Conservation (phyloP, 768 basidiomycete species). For the Rhodotorula toruloides region DNA sequence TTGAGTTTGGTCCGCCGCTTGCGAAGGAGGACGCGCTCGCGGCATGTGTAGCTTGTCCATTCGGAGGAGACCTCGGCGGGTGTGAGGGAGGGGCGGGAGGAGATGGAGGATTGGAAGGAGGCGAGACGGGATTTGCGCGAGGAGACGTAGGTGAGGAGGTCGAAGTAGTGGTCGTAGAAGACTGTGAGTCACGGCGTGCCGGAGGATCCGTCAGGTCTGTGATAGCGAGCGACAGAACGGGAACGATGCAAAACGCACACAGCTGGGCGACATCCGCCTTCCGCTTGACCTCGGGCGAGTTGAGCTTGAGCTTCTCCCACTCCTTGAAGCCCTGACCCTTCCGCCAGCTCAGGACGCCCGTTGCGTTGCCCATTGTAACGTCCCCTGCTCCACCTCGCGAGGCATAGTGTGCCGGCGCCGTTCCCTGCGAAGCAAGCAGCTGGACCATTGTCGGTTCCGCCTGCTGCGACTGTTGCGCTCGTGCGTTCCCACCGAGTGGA, state of each 20-base stretch:
- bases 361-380: slow-evolving; percentile 35
- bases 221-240: not conserved
- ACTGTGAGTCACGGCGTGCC: no score
- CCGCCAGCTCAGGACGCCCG: slow-evolving; percentile 42
- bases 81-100: slow-evolving; percentile 54
- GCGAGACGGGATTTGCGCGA: slow-evolving; percentile 75
- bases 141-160: slow-evolving; percentile 81
- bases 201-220: not conserved
- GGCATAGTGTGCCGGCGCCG: slow-evolving; percentile 2
- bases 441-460: slow-evolving; percentile 39
- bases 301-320: slow-evolving; percentile 81
- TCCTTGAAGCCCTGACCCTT: slow-evolving; percentile 50
- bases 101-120: slow-evolving; percentile 76
- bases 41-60: slow-evolving; percentile 85
- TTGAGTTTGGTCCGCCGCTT: slow-evolving; percentile 85
- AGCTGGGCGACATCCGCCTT: slow-evolving; percentile 97
- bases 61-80: slow-evolving; percentile 55
- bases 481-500: not conserved
- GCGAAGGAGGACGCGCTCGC: slow-evolving; percentile 87
- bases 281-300: slow-evolving; percentile 79
- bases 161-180: slow-evolving; percentile 98
- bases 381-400: slow-evolving; percentile 3
- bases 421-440: slow-evolving; percentile 31
- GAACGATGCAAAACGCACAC: slow-evolving; percentile 55
- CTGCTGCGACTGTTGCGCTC: not conserved